Evolutionary conservation across 225 moss, liverwort and hornwort species (phyloP), one percentile per base, ranked within the genome.

Genomic region (Sphagnum contortum): DNA sequence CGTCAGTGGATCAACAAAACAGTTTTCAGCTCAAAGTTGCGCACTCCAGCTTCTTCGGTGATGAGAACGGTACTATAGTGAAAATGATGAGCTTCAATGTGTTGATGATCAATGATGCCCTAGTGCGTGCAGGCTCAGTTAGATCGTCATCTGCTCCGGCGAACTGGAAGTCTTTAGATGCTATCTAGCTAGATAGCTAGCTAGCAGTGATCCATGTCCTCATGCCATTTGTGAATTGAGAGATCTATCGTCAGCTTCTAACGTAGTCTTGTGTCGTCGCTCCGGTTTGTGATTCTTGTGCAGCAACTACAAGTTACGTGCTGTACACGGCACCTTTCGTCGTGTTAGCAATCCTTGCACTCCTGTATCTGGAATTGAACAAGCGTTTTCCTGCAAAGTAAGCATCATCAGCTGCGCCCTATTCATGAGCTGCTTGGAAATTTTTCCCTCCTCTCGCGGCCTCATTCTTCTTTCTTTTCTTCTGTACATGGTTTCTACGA

Each of bases 281-380:
- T 49, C 29, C 12, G 0, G 2, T 61, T 44, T 50, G 46, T 50
- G 59, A 10, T 44, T 29, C 52, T 14, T 58, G 29, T 29, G 29
- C 29, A 29, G 69, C 74, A 81, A 74, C 77, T 8, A 64, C 74
- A 10, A 58, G 57, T 12, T 74, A 75, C 12, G 55, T 75, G 3
- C 44, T 77, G 47, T 75, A 74, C 9, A 71, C 66, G 29, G 74
- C 69, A 60, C 77, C 77, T 4, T 57, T 77, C 13, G 65, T 81
- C 55, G 72, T 63, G 29, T 69, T 77, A 64, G 81, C 77, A 54
- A 50, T 75, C 49, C 12, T 81, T 3, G 77, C 77, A 63, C 55
- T 81, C 64, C 6, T 81, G 45, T 81, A 72, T 65, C 57, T 78
- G 69, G 81, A 81, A 64, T 61, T 77, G 44, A 64, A 77, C 49